Evolutionary conservation across 306 rosid species (phyloP), one percentile per base, ranked within the genome.

Genomic region (Acacia confusa): DNA sequence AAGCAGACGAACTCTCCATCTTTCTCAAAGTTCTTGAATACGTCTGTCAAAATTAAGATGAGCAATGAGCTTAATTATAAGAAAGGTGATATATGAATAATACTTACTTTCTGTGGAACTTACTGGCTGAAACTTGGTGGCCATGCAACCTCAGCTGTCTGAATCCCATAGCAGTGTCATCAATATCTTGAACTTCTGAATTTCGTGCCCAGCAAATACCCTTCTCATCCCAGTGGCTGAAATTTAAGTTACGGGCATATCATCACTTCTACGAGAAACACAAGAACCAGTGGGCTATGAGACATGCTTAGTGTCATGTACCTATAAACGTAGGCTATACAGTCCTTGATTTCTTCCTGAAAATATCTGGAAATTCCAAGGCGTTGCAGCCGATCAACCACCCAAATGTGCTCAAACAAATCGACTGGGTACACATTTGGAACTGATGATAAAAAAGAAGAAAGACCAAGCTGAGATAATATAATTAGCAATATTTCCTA

Each of bases 151-250:
- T 84, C 30, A 92, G 83, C 2, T 89, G 76, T 81, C 94, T 89
- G 48, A 95, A 95, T 79, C 87, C 99, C 99, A 95, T 95, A 12
- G 97, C 91, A 0, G 98, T 93, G 78, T 93, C 99, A 40, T 95
- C 98, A 47, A 95, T 85, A 53, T 95, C 98, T 22, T 83, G 89
- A 80, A 95, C 94, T 17, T 84, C 78, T 0, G 96, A 88, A 81
- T 93, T 87, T 40, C 94, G 84, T n/a, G 98, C 94, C 98, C 99
- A 95, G 48, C 96, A 85, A 57, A 95, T 87, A 48, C 99, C 99
- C 28, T 89, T 88, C 16, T 89, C 91, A 20, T 75, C 88, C 99
- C 99, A 95, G 22, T 85, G 66, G 77, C 99, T 95, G 77, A 55
- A 85, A 50, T 71, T 32, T 6, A 28, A 22, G 43, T 80, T 7